Base-by-base conservation (phyloP, 169 alveolate species). In the Plasmodium fragile region DNA sequence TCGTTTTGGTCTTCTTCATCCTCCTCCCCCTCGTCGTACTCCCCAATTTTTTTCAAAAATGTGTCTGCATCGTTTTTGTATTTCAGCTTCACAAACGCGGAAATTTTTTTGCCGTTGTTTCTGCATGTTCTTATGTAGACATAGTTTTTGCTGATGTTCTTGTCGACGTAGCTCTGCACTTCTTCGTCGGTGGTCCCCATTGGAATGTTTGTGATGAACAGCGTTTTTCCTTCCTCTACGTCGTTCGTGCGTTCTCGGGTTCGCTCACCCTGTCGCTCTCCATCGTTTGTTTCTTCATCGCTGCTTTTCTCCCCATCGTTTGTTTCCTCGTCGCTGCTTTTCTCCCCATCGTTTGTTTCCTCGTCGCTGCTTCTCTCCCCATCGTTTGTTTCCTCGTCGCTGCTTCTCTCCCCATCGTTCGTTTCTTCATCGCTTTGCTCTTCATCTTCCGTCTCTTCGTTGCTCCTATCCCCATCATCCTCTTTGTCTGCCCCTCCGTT, bases 31-130 rank as follows among this genome's bases (percentile, higher is more conserved):
- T 55, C 91, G 16, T 81, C 39, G 53, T 65, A 69, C 49, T 91
- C 94, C 8, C 94, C 94, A 91, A 91, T 91, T 91, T 91, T 91
- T 71, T 80, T 81, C 82, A 91, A 80, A 91, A 91, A 91, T 18
- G 49, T 59, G 55, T 91, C 94, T 11, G 92, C 94, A 70, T 91
- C 94, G 1, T 65, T 28, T 71, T 91, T 91, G n/a, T 22, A 6
- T 18, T 34, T 79, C 53, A 91, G 75, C 82, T 91, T 91, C 25
- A 91, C 94, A 91, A 91, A 91, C 2, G 75, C 94, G 2, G 84
- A 91, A 2, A 91, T 69, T 49, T 22, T 69, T 41, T 79, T 81
- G 2, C 43, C 39, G 59, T 52, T 49, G 8, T 81, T 91, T 53
- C 75, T 18, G 75, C 94, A 91, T 0, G 83, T 81, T 43, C 81